Conservation (phyloP, 1,139 yeast species). For the Blastobotrys illinoisensis region DNA sequence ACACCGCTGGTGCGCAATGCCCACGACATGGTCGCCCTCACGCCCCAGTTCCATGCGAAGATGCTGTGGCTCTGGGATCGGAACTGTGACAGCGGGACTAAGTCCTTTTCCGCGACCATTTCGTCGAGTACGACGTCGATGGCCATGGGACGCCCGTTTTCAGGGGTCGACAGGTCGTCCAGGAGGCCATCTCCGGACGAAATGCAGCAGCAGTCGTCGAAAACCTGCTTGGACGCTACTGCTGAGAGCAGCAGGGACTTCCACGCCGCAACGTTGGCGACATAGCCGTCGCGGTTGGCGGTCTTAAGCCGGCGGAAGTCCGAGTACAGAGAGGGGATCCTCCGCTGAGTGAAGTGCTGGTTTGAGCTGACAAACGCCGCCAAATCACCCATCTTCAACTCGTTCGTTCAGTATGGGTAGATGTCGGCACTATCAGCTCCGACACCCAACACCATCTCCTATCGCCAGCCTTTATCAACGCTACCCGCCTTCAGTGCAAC, state of each 20-base stretch:
- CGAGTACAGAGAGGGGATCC: constrained; percentile 61
- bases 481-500: too few relatives aligned
- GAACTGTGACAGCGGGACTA: constrained; percentile 25
- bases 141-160: constrained; percentile 33
- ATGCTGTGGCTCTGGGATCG: constrained; percentile 14
- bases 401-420: too few relatives aligned
- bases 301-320: constrained; percentile 49
- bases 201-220: constrained; percentile 21
- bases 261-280: constrained; percentile 71
- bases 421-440: too few relatives aligned
- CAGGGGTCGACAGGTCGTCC: constrained; percentile 24
- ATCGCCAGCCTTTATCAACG: too few relatives aligned
- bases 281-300: constrained; percentile 61
- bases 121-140: constrained; percentile 32
- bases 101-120: constrained; percentile 24
- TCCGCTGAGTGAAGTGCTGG: constrained; percentile 40
- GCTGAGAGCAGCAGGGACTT: constrained; percentile 27
- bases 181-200: constrained; percentile 28
- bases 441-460: too few relatives aligned
- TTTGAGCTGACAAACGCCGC: constrained; percentile 17
- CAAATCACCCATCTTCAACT: constrained; percentile 1
- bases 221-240: constrained; percentile 14
- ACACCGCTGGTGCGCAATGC: constrained; percentile 20
- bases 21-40: constrained; percentile 21
- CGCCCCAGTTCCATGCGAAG: constrained; percentile 14